phyloP scores from a whole-genome alignment of 345 rosid genomes.

The Moricandia moricandioides region DNA sequence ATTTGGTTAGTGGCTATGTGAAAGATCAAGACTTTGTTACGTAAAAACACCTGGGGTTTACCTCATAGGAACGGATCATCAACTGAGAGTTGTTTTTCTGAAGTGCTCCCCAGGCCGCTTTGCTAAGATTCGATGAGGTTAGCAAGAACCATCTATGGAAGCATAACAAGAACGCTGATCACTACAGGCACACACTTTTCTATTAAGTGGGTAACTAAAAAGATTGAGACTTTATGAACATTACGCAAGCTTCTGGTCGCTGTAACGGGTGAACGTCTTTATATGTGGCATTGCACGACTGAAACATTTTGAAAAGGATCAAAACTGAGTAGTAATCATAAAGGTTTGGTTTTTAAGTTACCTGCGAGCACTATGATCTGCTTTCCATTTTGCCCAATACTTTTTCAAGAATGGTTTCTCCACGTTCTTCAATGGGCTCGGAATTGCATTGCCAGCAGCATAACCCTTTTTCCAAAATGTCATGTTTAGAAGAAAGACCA shows the following conservation, averaged over 20 bases:
- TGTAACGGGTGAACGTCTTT: slow-evolving; percentile 83
- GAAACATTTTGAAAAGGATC: slow-evolving; percentile 30
- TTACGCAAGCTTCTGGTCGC: slow-evolving; percentile 83
- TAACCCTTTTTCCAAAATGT: slow-evolving; percentile 59
- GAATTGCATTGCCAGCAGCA: slow-evolving; percentile 87
- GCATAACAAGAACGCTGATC: slow-evolving; percentile 13
- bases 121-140: slow-evolving; percentile 93
- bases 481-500: slow-evolving; percentile 26
- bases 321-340: slow-evolving; percentile 4
- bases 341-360: slow-evolving; percentile 16
- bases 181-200: slow-evolving; percentile 4
- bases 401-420: slow-evolving; percentile 75
- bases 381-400: slow-evolving; percentile 95
- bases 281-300: slow-evolving; percentile 96
- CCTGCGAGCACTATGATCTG: slow-evolving; percentile 79
- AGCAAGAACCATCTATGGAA: slow-evolving; percentile 75
- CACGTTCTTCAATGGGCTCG: slow-evolving; percentile 86
- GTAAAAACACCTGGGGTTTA: slow-evolving; percentile 11
- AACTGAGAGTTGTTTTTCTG: slow-evolving; percentile 92
- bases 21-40: neutral
- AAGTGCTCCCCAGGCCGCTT: slow-evolving; percentile 97
- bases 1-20: neutral
- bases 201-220: neutral
- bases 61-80: slow-evolving; percentile 98
- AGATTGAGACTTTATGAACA: slow-evolving; percentile 26